Evolutionary conservation across 257 asterid species (phyloP), one percentile per base, ranked within the genome.

Genomic region (Fraxinus anomala): DNA sequence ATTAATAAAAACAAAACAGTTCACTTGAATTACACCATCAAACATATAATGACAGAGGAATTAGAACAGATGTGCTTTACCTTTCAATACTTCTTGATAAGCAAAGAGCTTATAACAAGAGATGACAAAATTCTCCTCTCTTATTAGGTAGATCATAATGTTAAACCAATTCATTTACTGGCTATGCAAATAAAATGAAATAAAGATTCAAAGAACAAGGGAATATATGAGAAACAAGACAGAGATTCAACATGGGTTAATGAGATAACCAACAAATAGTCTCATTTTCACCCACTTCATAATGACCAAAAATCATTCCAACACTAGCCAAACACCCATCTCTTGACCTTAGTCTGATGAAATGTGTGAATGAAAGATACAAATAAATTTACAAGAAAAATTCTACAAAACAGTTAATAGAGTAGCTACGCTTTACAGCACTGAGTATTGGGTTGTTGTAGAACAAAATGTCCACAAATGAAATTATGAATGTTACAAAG

Each of bases 61-160:
- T 56, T 36, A 34, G 72, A 70, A 17, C n/a, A 61, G 2, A 40
- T 73, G 42, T 66, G 21, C 30, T 30, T 49, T 76, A 40, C 56
- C 16, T 24, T 74, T 44, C 19, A 26, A 23, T 21, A n/a, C 51
- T 73, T 79, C 76, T 77, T 61, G 31, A 72, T 59, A 51, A 34
- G 63, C 17, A 44, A 70, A 19, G 67, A 70, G 61, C 72, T 69
- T 65, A 72, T 31, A 54, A 77, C 23, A 36, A 76, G 21, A 40
- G n/a, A 14, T 65, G 30, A 51, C 65, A 11, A 59, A 68, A 33
- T 26, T 47, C 71, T 79, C 23, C 47, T 39, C 73, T 68, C 66
- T 61, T 33, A 79, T 28, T 19, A 39, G 39, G 67, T n/a, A 59
- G 24, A 8, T 59, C 12, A 3, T 19, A 59, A 59, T 59, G 31